A percentile compares a stretch with the other conserved stretches of the same genome.
phyloP scores from a whole-genome alignment of 345 rosid genomes.

The Ceriops zippeliana region DNA sequence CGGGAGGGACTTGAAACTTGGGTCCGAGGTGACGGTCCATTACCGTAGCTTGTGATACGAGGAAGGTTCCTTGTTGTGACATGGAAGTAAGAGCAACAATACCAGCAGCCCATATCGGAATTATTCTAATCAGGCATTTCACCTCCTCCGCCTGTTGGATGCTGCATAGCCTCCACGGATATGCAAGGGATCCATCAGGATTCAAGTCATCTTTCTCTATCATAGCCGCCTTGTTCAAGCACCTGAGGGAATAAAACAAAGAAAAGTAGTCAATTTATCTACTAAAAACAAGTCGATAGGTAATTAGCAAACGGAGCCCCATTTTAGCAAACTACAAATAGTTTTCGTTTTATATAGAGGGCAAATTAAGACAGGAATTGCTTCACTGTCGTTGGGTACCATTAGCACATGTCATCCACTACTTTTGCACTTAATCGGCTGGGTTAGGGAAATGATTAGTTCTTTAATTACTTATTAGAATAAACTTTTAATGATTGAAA shows the following conservation, averaged over 20 bases:
- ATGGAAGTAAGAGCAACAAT: slow-evolving; percentile 18
- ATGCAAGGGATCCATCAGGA: slow-evolving; percentile 33
- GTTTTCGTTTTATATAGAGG: too few species aligned
- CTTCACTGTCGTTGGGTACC: too few species aligned
- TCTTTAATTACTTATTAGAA: too few species aligned
- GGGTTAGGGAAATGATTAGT: too few species aligned
- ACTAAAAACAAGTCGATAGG: not conserved
- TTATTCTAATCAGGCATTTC: slow-evolving; percentile 18
- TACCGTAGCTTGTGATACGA: slow-evolving; percentile 19
- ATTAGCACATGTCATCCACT: too few species aligned
- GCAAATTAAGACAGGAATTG: too few species aligned
- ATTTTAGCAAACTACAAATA: too few species aligned
- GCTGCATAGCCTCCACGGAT: slow-evolving; percentile 22
- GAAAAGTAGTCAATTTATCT: not conserved
- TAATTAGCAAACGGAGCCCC: too few species aligned
- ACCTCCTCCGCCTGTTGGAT: slow-evolving; percentile 28
- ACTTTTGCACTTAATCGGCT: too few species aligned
- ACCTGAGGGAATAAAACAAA: slow-evolving; percentile 29
- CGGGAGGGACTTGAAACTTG: slow-evolving; percentile 23
- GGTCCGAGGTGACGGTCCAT: slow-evolving; percentile 26
- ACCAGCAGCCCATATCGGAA: slow-evolving; percentile 20
- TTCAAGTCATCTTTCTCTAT: slow-evolving; percentile 43
- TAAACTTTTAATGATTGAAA: too few species aligned
- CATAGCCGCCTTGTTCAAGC: slow-evolving; percentile 63
- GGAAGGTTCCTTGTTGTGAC: slow-evolving; percentile 24